Base-by-base conservation (phyloP, 2,329 filamentous ascomycete genomes). In the Pestalotiopsis sp. region DNA sequence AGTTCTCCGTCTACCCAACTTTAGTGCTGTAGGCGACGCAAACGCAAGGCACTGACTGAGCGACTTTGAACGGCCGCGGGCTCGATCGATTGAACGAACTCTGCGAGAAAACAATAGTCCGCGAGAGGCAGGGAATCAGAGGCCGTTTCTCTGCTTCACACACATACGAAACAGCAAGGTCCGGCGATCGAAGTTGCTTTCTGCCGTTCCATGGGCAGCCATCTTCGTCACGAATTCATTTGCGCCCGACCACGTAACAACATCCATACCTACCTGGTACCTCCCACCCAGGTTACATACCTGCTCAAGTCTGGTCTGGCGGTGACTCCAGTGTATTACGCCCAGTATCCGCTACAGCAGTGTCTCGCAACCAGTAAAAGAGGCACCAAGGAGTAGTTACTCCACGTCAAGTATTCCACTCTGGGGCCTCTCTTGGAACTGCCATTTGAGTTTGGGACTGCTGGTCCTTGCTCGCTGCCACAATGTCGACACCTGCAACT, bases 401-500 rank as follows among this genome's bases (percentile, higher is more conserved):
- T 64, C 61, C 61, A 64, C 61, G 61, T 64, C 41, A 25, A 64
- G 61, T 49, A 64, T 64, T 64, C 61, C 61, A 64, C 61, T 39
- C 61, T 45, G 17, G 61, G 61, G n/a, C 23, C 61, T 64, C 20
- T 20, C 20, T 38, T 12, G 39, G n/a, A 45, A 25, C 36, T 64
- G 38, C 38, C 59, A 68, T 64, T 64, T 45, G 39, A 39, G 61
- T 64, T 36, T 59, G 23, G 57, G 57, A 59, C 38, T 36, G 31
- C 31, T 39, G 59, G 59, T 62, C 59, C 59, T 52, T 52, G 45
- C 61, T 62, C 39, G 38, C 39, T 66, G 36, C 65, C 73, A 75
- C 75, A 72, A 81, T 81, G 78, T 77, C 78, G 70, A 76, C 76
- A 67, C 61, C 73, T 70, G 70, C 71, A 68, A 70, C 72, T 45